Conservation (phyloP, 148 eudicot genomes). For the Camellia lanceoleosa region DNA sequence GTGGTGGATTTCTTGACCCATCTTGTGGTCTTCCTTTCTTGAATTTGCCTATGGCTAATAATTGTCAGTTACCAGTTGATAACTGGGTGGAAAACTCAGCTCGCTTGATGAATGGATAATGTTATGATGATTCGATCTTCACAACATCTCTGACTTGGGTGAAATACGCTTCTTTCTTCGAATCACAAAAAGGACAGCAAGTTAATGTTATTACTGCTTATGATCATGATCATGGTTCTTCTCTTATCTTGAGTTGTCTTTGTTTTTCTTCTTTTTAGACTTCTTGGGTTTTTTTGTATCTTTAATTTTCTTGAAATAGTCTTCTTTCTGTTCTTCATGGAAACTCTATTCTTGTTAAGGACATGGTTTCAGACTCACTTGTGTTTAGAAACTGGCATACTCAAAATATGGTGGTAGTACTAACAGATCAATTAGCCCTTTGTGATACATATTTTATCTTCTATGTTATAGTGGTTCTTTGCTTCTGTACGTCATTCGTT, state of each 20-base stretch:
- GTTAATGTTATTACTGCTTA: no score
- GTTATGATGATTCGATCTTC: not conserved
- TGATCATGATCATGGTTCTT: not conserved
- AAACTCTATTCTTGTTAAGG: not conserved
- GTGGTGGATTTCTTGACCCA: conserved; percentile 39
- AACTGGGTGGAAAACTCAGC: conserved; percentile 43
- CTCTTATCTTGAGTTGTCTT: not conserved
- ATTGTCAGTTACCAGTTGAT: conserved; percentile 50
- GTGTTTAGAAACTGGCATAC: no score
- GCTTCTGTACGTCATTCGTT: no score
- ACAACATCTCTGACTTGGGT: not conserved
- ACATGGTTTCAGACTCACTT: not conserved
- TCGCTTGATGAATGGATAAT: not conserved
- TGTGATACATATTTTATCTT: no score
- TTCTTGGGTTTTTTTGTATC: conserved; percentile 5
- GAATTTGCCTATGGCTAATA: conserved; percentile 58
- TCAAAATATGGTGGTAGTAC: no score
- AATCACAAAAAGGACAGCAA: conserved; percentile 13
- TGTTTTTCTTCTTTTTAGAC: not conserved
- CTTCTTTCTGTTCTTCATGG: not conserved
- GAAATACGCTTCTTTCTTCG: conserved; percentile 3
- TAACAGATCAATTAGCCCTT: no score
- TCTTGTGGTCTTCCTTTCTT: conserved; percentile 62
- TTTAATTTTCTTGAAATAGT: conserved; percentile 6
- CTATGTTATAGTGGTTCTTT: no score